Percentiles rank a stretch among this genome's conserved stretches.
phyloP scores from a whole-genome alignment of 2,329 filamentous ascomycete species.

The Rhinocladiella mackenziei region DNA sequence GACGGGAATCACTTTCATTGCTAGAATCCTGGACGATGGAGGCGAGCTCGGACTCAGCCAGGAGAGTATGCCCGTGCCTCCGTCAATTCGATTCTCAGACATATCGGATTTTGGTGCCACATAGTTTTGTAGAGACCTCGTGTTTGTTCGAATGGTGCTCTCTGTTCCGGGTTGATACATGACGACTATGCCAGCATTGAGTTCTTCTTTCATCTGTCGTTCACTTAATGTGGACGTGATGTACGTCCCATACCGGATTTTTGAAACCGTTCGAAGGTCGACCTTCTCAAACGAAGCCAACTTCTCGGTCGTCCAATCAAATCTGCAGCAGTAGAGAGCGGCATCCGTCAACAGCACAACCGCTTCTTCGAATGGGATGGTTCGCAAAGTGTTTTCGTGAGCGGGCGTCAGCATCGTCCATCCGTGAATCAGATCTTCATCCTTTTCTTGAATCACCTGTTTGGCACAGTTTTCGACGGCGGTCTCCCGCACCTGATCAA shows the following conservation, averaged over 20 bases:
- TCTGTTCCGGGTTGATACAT: constrained; percentile 68
- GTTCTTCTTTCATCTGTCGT: constrained; percentile 68
- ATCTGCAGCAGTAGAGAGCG: constrained; percentile 82
- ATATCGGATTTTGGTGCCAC: constrained; percentile 44
- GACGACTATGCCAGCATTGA: constrained; percentile 80
- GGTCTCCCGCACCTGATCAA: constrained; percentile 76
- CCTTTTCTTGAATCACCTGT: constrained; percentile 77
- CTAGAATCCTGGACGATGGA: constrained; percentile 37
- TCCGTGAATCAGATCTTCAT: constrained; percentile 79
- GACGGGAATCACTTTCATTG: constrained; percentile 42
- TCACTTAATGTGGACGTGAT: constrained; percentile 82
- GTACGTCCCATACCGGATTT: constrained; percentile 77
- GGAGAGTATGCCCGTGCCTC: constrained; percentile 42
- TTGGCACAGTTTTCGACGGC: constrained; percentile 86
- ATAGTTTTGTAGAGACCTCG: constrained; percentile 64
- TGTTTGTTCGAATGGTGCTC: constrained; percentile 77
- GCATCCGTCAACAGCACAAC: constrained; percentile 81
- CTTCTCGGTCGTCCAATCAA: constrained; percentile 95
- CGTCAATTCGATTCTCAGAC: constrained; percentile 22
- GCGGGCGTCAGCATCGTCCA: constrained; percentile 84
- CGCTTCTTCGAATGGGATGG: constrained; percentile 76
- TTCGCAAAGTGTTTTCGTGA: constrained; percentile 64
- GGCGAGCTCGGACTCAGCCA: constrained; percentile 34
- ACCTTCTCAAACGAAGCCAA: constrained; percentile 88
- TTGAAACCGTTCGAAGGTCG: constrained; percentile 66